These are phyloP conservation scores for Patellifolia procumbens DNA, from an alignment of 179 eudicot species.

Conservation along the genomic window DNA sequence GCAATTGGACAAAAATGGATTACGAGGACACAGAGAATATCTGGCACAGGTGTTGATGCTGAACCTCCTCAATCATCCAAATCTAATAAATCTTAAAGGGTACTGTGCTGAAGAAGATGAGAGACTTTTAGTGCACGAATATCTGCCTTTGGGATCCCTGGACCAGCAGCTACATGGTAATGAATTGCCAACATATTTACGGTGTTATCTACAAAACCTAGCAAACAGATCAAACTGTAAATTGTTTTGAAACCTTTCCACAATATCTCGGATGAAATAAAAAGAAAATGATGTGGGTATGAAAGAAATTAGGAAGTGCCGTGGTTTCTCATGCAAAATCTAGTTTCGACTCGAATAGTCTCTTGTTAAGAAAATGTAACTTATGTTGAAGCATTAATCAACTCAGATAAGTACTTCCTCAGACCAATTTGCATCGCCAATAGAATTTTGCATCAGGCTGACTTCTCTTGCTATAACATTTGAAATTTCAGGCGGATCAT, in stretches of 20 bases:
- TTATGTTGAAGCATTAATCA: background rate
- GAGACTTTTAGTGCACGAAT: constrained; percentile 73
- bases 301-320: background rate
- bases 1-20: constrained; percentile 61
- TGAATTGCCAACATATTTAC: constrained; percentile 10
- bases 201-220: constrained; percentile 2
- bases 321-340: background rate
- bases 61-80: constrained; percentile 57
- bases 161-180: constrained; percentile 73
- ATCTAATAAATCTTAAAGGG: constrained; percentile 62
- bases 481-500: constrained; percentile 14
- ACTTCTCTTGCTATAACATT: background rate
- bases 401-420: too few relatives aligned
- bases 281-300: too few relatives aligned
- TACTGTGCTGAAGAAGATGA: constrained; percentile 71
- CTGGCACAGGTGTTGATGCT: constrained; percentile 62
- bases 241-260: background rate
- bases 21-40: constrained; percentile 66
- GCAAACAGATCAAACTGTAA: background rate
- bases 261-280: too few relatives aligned
- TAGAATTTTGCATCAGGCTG: background rate
- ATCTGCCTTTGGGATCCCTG: constrained; percentile 56
- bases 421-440: background rate
- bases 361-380: background rate
- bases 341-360: background rate